phyloP scores from a whole-genome alignment of 2,329 filamentous ascomycete species.

The Microcyclospora pomicola region DNA sequence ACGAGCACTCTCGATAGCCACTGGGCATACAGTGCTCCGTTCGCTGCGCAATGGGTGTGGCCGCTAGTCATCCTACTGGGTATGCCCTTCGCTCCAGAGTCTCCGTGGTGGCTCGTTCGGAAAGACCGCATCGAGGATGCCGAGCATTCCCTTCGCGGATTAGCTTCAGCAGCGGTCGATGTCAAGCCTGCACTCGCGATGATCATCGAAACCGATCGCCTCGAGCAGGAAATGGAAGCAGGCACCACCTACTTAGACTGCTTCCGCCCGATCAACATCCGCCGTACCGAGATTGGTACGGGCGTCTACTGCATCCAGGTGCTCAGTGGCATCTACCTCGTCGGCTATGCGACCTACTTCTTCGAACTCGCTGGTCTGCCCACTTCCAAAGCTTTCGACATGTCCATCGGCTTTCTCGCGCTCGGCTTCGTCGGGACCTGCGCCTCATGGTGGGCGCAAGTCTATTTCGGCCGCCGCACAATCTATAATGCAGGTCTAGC shows the following conservation, averaged over 20 bases:
- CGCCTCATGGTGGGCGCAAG: constrained; percentile 28
- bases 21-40: constrained; percentile 33
- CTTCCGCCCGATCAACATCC: constrained; percentile 28
- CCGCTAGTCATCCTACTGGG: constrained; percentile 25
- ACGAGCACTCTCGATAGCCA: constrained; percentile 19
- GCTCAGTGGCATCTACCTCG: constrained; percentile 19
- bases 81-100: constrained; percentile 22
- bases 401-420: constrained; percentile 29
- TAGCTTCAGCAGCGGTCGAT: constrained; percentile 27
- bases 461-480: constrained; percentile 25
- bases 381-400: constrained; percentile 26
- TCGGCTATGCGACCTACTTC: constrained; percentile 35
- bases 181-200: constrained; percentile 26
- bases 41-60: constrained; percentile 33
- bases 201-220: constrained; percentile 25
- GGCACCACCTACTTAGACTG: constrained; percentile 27
- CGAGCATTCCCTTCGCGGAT: constrained; percentile 19
- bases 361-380: constrained; percentile 31
- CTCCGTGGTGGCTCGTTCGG: constrained; percentile 23
- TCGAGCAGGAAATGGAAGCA: constrained; percentile 27
- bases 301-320: constrained; percentile 32
- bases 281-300: constrained; percentile 31
- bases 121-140: constrained; percentile 23
- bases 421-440: constrained; percentile 30
- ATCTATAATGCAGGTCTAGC: constrained; percentile 28